Base-by-base conservation (phyloP, 345 rosid species). In the Gossypium bickii region DNA sequence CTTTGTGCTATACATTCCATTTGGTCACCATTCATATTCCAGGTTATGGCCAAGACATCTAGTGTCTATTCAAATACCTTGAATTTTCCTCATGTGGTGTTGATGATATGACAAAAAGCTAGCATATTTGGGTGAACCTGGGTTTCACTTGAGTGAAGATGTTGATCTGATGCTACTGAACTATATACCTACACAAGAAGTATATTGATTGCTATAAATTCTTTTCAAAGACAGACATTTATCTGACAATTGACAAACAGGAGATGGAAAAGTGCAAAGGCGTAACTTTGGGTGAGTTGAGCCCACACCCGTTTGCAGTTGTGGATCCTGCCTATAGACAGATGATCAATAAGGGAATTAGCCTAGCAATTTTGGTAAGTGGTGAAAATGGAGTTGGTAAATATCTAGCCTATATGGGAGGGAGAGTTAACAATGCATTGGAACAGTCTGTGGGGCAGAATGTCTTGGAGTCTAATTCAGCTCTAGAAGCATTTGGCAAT, bases 311-410 rank as follows among this genome's bases (percentile, higher is more conserved):
- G 34, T 95, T 93, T 80, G 98, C 99, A 16, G 82, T 95, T 83
- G 99, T 98, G 25, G 99, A 93, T 89, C 82, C 92, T 80, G 92
- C 99, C 0, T 95, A 93, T 83, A 93, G 99, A 86, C 87, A 82
- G 74, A 93, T 95, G 99, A 91, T 95, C 75, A 87, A 89, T 78
- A 97, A 93, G 77, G 90, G 91, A 69, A 83, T 87, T 74, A 95
- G 98, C 77, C 97, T 93, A 80, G 78, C 98, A 27, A 95, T 95
- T 69, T 84, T 95, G 82, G 98, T 93, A 72, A 93, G 99, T 71
- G 99, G 99, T 73, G 98, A 95, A 80, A 95, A 98, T 73, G 98
- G 99, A 68, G 98, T 98, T 24, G 99, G 99, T 78, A 95, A 95
- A 86, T 95, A 91, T 81, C 97, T 95, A 76, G 99, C 98, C 48